Base-by-base conservation (phyloP, 2,329 filamentous ascomycete genomes). In the Pseudogymnoascus sp. region DNA sequence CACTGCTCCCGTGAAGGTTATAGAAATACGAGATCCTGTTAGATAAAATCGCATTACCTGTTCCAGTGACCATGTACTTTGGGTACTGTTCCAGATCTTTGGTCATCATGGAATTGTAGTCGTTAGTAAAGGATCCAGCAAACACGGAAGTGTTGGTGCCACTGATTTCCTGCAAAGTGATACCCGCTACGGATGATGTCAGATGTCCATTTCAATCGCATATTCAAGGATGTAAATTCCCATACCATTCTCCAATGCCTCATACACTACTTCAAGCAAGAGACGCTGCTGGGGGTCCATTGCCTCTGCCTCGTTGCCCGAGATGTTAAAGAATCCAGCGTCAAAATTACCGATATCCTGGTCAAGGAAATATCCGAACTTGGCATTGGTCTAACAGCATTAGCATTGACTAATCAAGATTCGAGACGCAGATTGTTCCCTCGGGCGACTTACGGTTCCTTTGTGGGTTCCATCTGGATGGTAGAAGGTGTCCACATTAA, bases 201-300 rank as follows among this genome's bases (percentile, higher is more conserved):
- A 25, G 22, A 25, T 2, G 22, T 25, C 22, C 4, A 25, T 25
- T 25, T 2, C 22, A 25, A 25, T 25, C 3, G 4, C 22, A 4
- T 25, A 25, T 33, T 11, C 30, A 33, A 33, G 9, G 30, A 6
- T 33, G 30, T 9, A 62, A 18, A 25, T 25, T 25, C 4, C 22
- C 22, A 25, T 25, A 25, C 22, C 22, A 25, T 25, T 25, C 4
- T 25, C 22, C 22, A 25, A 25, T 25, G 89, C 88, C 70, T 92
- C 88, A 67, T 90, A 92, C 0, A 87, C 87, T 2, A 88, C 90
- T 20, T 86, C 84, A 28, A 93, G 75, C 2, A 87, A 85, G 66
- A 91, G 78, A 65, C 89, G 82, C 71, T 90, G 88, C 80, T 90
- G 89, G 0, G 89, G 89, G 69, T 92, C 89, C 4, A 88, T 90